Evolutionary conservation across 805 yeast species (phyloP).

Genomic region (Danielia reshetovae): DNA sequence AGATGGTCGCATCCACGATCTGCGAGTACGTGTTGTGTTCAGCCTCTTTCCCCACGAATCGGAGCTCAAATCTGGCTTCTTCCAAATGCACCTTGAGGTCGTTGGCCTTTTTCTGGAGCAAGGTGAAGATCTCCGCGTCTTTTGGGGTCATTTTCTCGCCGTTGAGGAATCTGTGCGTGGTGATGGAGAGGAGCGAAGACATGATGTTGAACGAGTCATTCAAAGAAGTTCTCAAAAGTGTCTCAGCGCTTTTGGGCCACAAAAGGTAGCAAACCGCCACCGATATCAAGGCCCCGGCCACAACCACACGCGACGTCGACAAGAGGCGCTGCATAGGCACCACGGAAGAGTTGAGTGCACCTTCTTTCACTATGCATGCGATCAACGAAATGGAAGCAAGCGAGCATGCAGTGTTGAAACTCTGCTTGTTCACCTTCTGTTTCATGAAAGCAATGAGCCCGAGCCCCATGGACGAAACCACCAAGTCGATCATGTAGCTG

Average conservation of each 20-base stretch:
- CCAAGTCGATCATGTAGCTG: slow-evolving; percentile 51
- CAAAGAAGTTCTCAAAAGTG: slow-evolving; percentile 40
- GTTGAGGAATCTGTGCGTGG: slow-evolving; percentile 46
- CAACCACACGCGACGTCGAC: slow-evolving; percentile 55
- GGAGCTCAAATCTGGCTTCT: slow-evolving; percentile 63
- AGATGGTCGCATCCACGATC: slow-evolving; percentile 49
- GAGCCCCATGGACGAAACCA: slow-evolving; percentile 50
- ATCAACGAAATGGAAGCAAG: slow-evolving; percentile 69
- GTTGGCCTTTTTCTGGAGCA: slow-evolving; percentile 38
- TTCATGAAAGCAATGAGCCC: slow-evolving; percentile 70
- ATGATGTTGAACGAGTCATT: slow-evolving; percentile 50
- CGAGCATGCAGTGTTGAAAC: slow-evolving; percentile 79
- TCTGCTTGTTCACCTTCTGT: slow-evolving; percentile 59
- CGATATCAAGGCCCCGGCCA: slow-evolving; percentile 57
- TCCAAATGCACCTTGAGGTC: slow-evolving; percentile 40
- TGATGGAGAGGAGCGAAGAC: slow-evolving; percentile 44
- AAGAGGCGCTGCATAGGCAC: slow-evolving; percentile 53
- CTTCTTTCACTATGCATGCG: slow-evolving; percentile 71
- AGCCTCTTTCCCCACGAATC: slow-evolving; percentile 48
- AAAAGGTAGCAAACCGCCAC: slow-evolving; percentile 57
- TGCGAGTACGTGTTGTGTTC: slow-evolving; percentile 45
- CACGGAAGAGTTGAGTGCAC: slow-evolving; percentile 53
- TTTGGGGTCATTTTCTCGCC: slow-evolving; percentile 43
- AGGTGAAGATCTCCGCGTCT: slow-evolving; percentile 33
- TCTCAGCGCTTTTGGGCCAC: slow-evolving; percentile 60